phyloP scores from a whole-genome alignment of 805 yeast genomes.

The Candida michaelii region DNA sequence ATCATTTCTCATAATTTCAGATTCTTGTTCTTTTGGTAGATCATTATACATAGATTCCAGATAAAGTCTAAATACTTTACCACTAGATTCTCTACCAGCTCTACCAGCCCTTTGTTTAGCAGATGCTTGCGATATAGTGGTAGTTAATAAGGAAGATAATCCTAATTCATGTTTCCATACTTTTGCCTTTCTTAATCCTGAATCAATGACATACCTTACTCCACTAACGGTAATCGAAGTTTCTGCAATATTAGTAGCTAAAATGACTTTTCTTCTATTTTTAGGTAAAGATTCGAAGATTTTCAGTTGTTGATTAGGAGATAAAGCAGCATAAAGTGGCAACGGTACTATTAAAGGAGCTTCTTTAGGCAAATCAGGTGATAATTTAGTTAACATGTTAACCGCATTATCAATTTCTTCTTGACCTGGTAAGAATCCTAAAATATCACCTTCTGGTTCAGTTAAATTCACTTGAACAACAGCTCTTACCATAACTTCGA shows the following conservation, averaged over 20 bases:
- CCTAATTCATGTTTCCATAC: constrained; percentile 95
- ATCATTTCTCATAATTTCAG: constrained; percentile 87
- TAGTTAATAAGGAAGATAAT: constrained; percentile 85
- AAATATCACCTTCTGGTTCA: constrained; percentile 86
- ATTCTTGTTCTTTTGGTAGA: constrained; percentile 79
- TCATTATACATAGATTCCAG: constrained; percentile 67
- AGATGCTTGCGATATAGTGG: constrained; percentile 90
- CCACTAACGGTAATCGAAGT: constrained; percentile 97
- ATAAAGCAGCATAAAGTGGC: constrained; percentile 92
- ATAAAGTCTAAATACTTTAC: constrained; percentile 84
- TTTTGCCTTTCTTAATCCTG: constrained; percentile 89
- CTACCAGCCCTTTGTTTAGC: constrained; percentile 55
- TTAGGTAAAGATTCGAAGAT: constrained; percentile 69
- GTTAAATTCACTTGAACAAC: constrained; percentile 75
- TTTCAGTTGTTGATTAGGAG: constrained; percentile 77
- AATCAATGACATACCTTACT: constrained; percentile 86
- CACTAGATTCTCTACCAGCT: constrained; percentile 95
- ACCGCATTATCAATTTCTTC: constrained; percentile 93
- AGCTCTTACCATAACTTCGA: constrained; percentile 72
- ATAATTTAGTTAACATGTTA: constrained; percentile 54
- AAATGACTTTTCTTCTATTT: constrained; percentile 78
- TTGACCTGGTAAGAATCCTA: constrained; percentile 93
- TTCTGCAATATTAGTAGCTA: constrained; percentile 96
- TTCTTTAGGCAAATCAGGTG: constrained; percentile 66
- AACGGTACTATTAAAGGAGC: constrained; percentile 75